Evolutionary conservation across 371 early-diverging fungal genomes (phyloP), one percentile per base, ranked within the genome.

Genomic region (Conidiobolus incongruus): DNA sequence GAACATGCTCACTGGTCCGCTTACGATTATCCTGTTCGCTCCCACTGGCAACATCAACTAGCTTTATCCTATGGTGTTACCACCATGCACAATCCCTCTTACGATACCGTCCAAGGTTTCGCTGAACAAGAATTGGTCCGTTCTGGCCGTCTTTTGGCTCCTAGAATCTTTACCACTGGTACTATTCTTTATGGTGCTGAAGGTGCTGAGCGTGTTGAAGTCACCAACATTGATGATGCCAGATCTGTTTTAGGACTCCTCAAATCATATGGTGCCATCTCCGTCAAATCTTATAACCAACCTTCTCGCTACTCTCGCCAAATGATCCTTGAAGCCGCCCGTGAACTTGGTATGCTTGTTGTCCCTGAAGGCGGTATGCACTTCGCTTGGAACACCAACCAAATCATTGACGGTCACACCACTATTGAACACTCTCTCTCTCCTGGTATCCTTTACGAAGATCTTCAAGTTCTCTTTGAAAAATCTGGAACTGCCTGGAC

Each of bases 331-430:
- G 15, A 37, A 37, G 38, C 38, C 4, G 38, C 21, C n/a, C 4
- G 22, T 4, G 22, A 22, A 37, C 38, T 37, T 21, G 22, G 22
- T 21, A 6, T 37, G 10, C 11, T 22, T 16, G 38, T 37, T 20
- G n/a, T n/a, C n/a, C n/a, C n/a, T n/a, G n/a, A n/a, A n/a, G n/a
- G n/a, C n/a, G n/a, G n/a, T n/a, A n/a, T 37, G 38, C 16, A 37
- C n/a, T 11, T 7, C 6, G 16, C 5, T 21, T 37, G 38, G 38
- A 37, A 37, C n/a, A 37, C 22, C n/a, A 37, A 37, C 21, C 38
- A 37, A 21, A 37, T 37, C 22, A 37, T 37, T 8, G 38, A 37
- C n/a, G 38, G 38, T 8, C 38, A 37, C 21, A 37, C 38, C n/a
- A 37, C 38, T 21, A 6, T 37, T 4, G 38, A 37, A 21, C 38